Evolutionary conservation across 2,329 filamentous ascomycete genomes (phyloP), one percentile per base, ranked within the genome.

Genomic region (Xylaria sp.): DNA sequence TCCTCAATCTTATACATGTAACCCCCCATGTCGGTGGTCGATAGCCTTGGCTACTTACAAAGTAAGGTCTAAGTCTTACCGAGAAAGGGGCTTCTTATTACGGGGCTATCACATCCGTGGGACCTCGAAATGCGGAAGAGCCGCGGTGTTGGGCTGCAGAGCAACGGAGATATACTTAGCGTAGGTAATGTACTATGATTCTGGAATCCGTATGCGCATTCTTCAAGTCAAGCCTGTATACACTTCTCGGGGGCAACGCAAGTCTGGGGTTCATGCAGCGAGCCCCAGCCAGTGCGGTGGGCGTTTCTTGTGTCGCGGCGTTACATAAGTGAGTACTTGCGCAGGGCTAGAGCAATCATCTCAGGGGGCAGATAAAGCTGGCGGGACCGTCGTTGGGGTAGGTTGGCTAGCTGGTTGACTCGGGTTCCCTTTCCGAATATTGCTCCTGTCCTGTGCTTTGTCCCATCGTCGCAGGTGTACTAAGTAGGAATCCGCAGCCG

Each of bases 201-300:
- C 7, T 42, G 22, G 25, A 55, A 27, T 42, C 11, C 15, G 36
- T 25, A 42, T 25, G 27, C 49, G 29, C 7, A 38, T 17, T 22
- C 45, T 57, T 51, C 27, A 42, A 61, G 33, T 25, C 3, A 7
- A 39, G 22, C 39, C 20, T n/a, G 42, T 64, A 54, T n/a, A n/a
- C n/a, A n/a, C 68, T 61, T 42, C 49, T 61, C 38, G 42, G 50
- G 67, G 60, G 65, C 45, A 54, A 66, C 70, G 69, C 69, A 67
- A 71, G 71, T 69, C 66, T 73, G 72, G 70, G 71, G 74, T 76
- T 76, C 74, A 76, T 76, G 74, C 74, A 74, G 72, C 73, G 71
- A 69, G 42, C 64, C 59, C n/a, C 25, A 50, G 63, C 50, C 61
- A 51, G 27, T 39, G 51, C 38, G 59, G 59, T 58, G 56, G 72